Evolutionary conservation across 768 basidiomycete genomes (phyloP), one percentile per base, ranked within the genome.

Genomic region (Antrodiella citrinella): DNA sequence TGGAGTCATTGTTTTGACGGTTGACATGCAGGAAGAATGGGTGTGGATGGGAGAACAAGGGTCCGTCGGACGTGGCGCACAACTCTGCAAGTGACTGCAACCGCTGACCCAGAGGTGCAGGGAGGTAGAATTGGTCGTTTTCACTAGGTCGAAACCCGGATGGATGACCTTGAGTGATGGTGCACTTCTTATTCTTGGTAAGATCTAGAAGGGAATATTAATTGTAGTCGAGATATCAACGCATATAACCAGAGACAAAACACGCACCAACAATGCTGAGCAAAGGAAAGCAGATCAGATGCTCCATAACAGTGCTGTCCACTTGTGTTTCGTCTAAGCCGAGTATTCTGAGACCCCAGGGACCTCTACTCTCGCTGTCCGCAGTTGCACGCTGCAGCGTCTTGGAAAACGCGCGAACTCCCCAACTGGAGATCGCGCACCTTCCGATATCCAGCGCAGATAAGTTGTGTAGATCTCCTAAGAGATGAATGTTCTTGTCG

Each of bases 371-470:
- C 54, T 50, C 19, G 58, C 65, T n/a, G 50, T 38, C 15, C 45
- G 20, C 7, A 21, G 51, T 51, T 58, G 60, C 9, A 10, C 2
- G 67, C 2, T 62, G 62, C 12, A 85, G 65, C 2, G 75, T 76
- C 19, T 74, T 70, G 0, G 78, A 64, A 10, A 91, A 72, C 4
- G 69, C 60, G 26, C 69, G 71, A 45, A 87, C 60, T 11, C 78
- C 83, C 54, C 74, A 72, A 2, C 75, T 57, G 2, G 76, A 75
- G 30, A 90, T 55, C 1, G 53, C 21, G 1, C 81, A 83, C 9
- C 62, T 66, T 44, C 80, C 81, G 19, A 76, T 74, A 61, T 90
- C 86, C n/a, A 90, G 67, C 0, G 81, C 87, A 39, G 66, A 59
- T 18, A 90, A 69, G 4, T 71, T 68, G 55, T 76, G 77, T 4